Conservation (phyloP, 805 yeast species). For the Sugiyamaella chiloensis region DNA sequence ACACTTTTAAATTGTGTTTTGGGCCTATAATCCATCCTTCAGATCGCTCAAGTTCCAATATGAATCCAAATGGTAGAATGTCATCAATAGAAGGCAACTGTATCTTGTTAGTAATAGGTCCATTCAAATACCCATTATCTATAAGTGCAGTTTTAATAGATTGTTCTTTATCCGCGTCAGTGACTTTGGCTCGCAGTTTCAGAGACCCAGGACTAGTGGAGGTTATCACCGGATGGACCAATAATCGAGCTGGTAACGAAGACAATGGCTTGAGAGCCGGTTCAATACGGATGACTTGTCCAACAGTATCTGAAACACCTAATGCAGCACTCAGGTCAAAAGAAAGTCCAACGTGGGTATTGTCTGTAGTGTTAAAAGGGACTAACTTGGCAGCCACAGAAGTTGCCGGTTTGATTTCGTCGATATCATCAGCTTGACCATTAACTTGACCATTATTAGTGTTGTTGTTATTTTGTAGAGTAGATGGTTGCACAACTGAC, state of each 20-base stretch:
- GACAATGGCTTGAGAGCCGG: conserved; percentile 39
- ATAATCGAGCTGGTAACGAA: conserved; percentile 37
- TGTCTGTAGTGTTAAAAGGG: conserved; percentile 33
- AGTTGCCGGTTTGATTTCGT: conserved; percentile 29
- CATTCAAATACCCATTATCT: conserved; percentile 18
- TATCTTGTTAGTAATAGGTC: conserved; percentile 43
- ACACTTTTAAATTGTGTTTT: conserved; percentile 11
- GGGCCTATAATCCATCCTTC: conserved; percentile 41
- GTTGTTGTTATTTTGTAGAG: conserved; percentile 2
- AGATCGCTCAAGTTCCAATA: conserved; percentile 47
- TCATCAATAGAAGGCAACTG: conserved; percentile 49
- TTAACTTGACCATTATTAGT: conserved; percentile 3
- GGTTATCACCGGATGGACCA: conserved; percentile 53
- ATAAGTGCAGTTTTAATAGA: conserved; percentile 16
- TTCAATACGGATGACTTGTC: conserved; percentile 53
- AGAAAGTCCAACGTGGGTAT: conserved; percentile 51
- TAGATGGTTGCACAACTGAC: conserved; percentile 26
- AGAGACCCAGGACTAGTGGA: conserved; percentile 19
- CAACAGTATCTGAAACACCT: conserved; percentile 48
- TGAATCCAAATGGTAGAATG: conserved; percentile 57
- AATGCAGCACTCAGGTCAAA: conserved; percentile 53
- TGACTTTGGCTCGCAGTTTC: conserved; percentile 14
- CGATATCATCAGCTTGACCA: conserved; percentile 5
- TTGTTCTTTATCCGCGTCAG: conserved; percentile 21
- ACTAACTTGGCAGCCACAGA: conserved; percentile 52